phyloP scores from a whole-genome alignment of 192 early-diverging fungal species.

The Neocallimastix lanati region DNA sequence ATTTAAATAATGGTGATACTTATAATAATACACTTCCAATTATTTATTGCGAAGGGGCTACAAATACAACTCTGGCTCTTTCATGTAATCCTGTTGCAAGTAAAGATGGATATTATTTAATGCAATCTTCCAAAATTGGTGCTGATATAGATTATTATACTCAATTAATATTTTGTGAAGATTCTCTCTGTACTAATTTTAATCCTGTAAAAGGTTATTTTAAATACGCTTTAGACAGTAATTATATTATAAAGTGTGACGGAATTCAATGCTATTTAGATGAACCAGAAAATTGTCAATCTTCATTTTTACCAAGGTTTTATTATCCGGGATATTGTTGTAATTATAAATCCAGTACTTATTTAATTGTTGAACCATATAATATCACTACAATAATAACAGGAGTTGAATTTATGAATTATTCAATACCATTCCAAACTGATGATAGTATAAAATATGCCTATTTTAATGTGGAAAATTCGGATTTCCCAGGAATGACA shows the following conservation, averaged over 20 bases:
- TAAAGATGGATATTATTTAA: not conserved
- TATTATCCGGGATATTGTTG: not conserved
- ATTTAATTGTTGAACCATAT: not conserved
- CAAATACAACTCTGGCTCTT: not conserved
- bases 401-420: not conserved
- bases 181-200: not conserved
- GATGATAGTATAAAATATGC: not conserved
- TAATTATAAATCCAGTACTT: not conserved
- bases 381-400: not conserved
- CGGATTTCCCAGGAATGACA: not conserved
- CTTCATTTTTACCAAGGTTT: not conserved
- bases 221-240: not conserved
- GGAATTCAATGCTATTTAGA: not conserved
- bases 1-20: not conserved
- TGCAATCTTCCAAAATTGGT: not conserved
- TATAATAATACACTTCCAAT: not conserved
- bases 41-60: not conserved
- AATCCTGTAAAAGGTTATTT: not conserved
- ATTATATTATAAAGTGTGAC: not conserved
- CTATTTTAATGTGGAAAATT: not conserved
- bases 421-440: not conserved
- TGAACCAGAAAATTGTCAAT: not conserved
- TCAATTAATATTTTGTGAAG: not conserved
- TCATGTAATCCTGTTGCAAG: not conserved
- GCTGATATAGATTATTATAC: not conserved